Base-by-base conservation (phyloP, 805 yeast genomes). In the Saccharomycopsis capsularis region DNA sequence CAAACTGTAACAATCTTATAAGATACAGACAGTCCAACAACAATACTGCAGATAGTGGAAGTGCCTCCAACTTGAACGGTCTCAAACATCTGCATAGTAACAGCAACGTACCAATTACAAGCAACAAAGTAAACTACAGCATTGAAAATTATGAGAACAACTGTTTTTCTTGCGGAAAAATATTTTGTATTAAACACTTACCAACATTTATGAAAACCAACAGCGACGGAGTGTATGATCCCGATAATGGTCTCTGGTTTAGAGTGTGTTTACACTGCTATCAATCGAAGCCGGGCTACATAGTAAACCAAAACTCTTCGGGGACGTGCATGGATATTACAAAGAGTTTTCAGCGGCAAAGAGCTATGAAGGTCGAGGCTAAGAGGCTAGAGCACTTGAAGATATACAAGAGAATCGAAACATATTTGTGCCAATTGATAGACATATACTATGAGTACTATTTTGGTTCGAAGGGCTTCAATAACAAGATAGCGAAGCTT, bases 201-300 rank as follows among this genome's bases (percentile, higher is more conserved):
- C 60, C 66, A 45, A 79, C 70, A 56, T 68, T 72, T 46, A 70
- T 79, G 40, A 76, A 72, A 57, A 64, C 88, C 16, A 63, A 74
- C 52, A 57, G 62, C n/a, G 57, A 65, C 2, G 78, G 82, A 0
- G 56, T 67, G 7, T 75, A 75, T 52, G 76, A 74, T 50, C 67
- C 75, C 0, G 35, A 18, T 3, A 47, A 52, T 0, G 91, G 93
- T 0, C 62, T 69, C n/a, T 83, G 90, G 91, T 67, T 78, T 46
- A 68, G 82, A 29, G 82, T 86, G 54, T 89, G 97, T 61, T 66
- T 70, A 37, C 55, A 54, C 0, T 89, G 97, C 60, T 85, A 73
- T 59, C 56, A 59, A 19, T 53, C 57, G 0, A 77, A 79, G 49
- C 81, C 82, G 2, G 84, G 81, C 2, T 71, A 78, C 56, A 59